phyloP scores from a whole-genome alignment of 1,284 basidiomycete genomes.

The Cystobasidium pallidum region DNA sequence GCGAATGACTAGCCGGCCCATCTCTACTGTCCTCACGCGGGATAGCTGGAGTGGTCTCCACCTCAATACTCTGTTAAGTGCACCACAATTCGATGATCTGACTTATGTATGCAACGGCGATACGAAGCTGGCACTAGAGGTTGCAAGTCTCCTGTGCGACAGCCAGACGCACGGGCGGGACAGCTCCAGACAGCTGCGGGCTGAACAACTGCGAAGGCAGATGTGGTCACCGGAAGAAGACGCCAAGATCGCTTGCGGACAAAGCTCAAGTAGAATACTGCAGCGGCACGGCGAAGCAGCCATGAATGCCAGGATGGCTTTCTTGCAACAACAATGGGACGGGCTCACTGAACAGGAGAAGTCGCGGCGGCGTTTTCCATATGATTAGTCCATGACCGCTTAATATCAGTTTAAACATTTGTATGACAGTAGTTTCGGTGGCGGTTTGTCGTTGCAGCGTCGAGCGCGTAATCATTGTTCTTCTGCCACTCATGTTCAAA shows the following conservation, averaged over 20 bases:
- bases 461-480: not conserved
- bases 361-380: constrained; percentile 27
- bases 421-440: not conserved
- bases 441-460: constrained; percentile 10
- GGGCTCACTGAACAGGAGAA: not conserved
- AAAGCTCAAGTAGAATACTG: constrained; percentile 3
- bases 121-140: not conserved
- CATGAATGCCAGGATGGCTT: constrained; percentile 8
- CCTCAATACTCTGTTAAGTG: constrained; percentile 29
- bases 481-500: not conserved
- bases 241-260: not conserved
- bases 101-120: constrained; percentile 14
- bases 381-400: not conserved
- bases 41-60: constrained; percentile 16
- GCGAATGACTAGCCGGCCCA: constrained; percentile 7
- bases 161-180: constrained; percentile 1
- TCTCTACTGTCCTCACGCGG: not conserved
- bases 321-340: not conserved
- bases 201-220: constrained; percentile 1
- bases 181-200: not conserved
- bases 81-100: constrained; percentile 21
- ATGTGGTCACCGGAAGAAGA: constrained; percentile 12
- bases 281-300: constrained; percentile 12
- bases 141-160: not conserved
- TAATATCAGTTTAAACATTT: not conserved